Conservation (phyloP, 169 alveolate species). For the Plasmodium billcollinsi region DNA sequence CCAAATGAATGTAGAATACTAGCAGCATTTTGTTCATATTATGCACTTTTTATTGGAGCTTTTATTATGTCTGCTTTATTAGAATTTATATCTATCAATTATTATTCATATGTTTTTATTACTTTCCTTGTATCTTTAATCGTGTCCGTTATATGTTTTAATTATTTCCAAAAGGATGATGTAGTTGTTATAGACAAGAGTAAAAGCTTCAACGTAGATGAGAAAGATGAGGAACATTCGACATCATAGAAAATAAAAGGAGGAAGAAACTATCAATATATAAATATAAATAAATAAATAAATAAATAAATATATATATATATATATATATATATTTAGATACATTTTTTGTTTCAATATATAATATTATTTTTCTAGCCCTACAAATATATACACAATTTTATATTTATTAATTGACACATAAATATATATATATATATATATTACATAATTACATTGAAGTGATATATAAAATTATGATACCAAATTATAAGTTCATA, state of each 20-base stretch:
- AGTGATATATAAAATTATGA: too few relatives aligned
- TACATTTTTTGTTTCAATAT: too few relatives aligned
- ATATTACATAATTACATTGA: too few relatives aligned
- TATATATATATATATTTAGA: too few relatives aligned
- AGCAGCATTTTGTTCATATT: slow-evolving; percentile 39
- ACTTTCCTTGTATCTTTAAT: slow-evolving; percentile 9
- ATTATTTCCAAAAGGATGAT: slow-evolving; percentile 6
- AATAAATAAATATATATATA: neutral
- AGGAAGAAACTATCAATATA: neutral
- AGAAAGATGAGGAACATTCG: too few relatives aligned
- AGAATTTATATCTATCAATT: slow-evolving; percentile 5
- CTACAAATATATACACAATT: too few relatives aligned
- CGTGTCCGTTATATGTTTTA: slow-evolving; percentile 17
- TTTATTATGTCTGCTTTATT: slow-evolving; percentile 17
- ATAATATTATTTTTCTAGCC: too few relatives aligned
- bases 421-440: too few relatives aligned
- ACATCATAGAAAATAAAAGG: too few relatives aligned
- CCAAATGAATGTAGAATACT: slow-evolving; percentile 50
- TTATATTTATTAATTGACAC: too few relatives aligned
- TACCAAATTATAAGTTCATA: too few relatives aligned
- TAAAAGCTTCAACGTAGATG: neutral
- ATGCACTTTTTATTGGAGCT: slow-evolving; percentile 45
- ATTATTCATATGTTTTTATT: slow-evolving; percentile 39
- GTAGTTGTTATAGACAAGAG: neutral
- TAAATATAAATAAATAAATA: neutral